Evolutionary conservation across 169 alveolate genomes (phyloP), one percentile per base, ranked within the genome.

Genomic region (Besnoitia besnoiti): DNA sequence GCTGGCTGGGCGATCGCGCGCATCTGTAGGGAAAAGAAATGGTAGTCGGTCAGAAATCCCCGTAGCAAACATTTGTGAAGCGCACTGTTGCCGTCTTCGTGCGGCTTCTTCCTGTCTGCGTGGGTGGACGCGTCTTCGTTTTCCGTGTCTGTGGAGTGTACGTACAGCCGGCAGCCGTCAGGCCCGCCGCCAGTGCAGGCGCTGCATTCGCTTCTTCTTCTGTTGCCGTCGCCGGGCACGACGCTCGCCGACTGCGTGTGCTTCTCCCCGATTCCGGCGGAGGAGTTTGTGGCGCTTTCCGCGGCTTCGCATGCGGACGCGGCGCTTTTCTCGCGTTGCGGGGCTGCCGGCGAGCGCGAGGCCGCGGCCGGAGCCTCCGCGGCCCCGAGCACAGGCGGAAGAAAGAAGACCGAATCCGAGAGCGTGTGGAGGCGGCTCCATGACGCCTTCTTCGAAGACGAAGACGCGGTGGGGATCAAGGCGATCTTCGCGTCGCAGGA

Each of bases 391-490:
- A 19, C n/a, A 3, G 67, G 67, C 12, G 24, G 67, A 55, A 55
- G 67, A 19, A n/a, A 55, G 67, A 55, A 3, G 67, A 55, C 7
- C n/a, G 67, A 55, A 5, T 5, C 24, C 33, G 67, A 55, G 27
- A 55, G 24, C 27, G 30, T 55, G 12, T 55, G 67, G 67, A 55
- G 1, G 44, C 4, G 24, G 46, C 14, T 67, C 42, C 80, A 16
- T 30, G 46, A 67, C 42, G 80, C 80, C 21, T 67, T 67, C 21
- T 24, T 67, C 80, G 80, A 67, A n/a, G 80, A 67, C 80, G 80
- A 30, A 30, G 80, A 67, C 44, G 80, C 80, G 24, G 44, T 67
- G 44, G 39, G 39, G 46, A 30, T 30, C 44, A 33, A 35, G 24
- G 80, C 80, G 80, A 35, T 67, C 47, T 35, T 67, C 47, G 46